These are phyloP conservation scores for Lachnellula willkommii DNA, from an alignment of 2,329 filamentous ascomycete genomes.

Conservation along the genomic window DNA sequence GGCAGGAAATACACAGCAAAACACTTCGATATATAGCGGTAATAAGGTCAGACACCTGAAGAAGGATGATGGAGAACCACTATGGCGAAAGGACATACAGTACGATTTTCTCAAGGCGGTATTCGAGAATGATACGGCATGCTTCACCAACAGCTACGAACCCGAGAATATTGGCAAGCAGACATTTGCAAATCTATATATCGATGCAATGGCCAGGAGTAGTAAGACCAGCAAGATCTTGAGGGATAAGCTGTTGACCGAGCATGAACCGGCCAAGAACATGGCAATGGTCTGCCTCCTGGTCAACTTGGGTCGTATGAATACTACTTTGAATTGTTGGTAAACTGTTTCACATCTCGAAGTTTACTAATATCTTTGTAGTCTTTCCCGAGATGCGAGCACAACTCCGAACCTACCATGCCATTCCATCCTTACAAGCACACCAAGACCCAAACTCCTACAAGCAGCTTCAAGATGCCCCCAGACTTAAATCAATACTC, in stretches of 20 bases:
- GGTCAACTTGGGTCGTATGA: slow-evolving; percentile 97
- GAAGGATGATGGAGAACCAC: slow-evolving; percentile 80
- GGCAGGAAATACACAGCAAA: slow-evolving; percentile 14
- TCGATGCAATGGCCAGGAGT: slow-evolving; percentile 96
- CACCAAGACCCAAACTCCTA: slow-evolving; percentile 93
- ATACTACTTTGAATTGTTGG: slow-evolving; percentile 94
- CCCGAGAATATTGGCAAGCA: slow-evolving; percentile 52
- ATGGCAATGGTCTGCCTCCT: slow-evolving; percentile 99
- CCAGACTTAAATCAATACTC: slow-evolving; percentile 90
- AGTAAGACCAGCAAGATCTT: slow-evolving; percentile 99
- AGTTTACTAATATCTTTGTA: slow-evolving; percentile 38
- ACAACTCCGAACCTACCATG: slow-evolving; percentile 94
- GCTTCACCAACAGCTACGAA: slow-evolving; percentile 92
- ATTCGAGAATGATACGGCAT: slow-evolving; percentile 66
- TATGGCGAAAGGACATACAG: slow-evolving; percentile 85
- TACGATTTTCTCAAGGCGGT: slow-evolving; percentile 78
- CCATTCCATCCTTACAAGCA: slow-evolving; percentile 92
- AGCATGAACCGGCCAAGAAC: slow-evolving; percentile 85
- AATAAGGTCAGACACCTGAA: slow-evolving; percentile 77
- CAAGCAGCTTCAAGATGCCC: slow-evolving; percentile 96
- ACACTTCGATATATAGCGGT: slow-evolving; percentile 26
- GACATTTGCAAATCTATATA: slow-evolving; percentile 92
- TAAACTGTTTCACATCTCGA: slow-evolving; percentile 12
- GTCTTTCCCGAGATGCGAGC: slow-evolving; percentile 99
- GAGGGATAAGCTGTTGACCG: slow-evolving; percentile 90